These are phyloP conservation scores for Rutstroemia sp. DNA, from an alignment of 2,329 filamentous ascomycete species.

Conservation along the genomic window DNA sequence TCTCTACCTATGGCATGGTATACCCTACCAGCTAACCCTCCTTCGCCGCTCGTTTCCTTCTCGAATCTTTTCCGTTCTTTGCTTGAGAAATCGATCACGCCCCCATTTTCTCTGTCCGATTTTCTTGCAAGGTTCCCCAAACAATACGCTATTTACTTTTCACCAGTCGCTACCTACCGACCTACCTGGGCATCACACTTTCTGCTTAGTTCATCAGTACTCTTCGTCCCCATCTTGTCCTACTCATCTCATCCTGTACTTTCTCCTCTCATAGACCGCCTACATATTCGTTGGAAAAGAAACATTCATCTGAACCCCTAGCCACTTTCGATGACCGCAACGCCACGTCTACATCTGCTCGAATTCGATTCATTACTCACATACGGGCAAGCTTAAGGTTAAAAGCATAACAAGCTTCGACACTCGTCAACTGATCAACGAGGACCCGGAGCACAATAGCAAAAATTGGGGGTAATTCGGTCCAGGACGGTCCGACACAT, in stretches of 20 bases:
- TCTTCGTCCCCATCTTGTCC: neutral
- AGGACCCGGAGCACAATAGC: neutral
- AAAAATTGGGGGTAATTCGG: neutral
- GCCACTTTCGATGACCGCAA: neutral
- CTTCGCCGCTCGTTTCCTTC: slow-evolving; percentile 1
- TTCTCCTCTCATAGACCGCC: too few species aligned
- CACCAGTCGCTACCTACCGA: neutral
- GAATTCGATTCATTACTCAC: neutral
- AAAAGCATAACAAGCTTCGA: neutral
- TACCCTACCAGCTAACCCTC: neutral
- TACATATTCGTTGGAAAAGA: neutral
- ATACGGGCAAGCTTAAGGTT: neutral
- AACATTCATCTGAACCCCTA: neutral
- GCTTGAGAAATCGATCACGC: neutral
- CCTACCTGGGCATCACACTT: too few species aligned
- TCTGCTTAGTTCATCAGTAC: neutral
- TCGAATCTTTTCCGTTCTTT: slow-evolving; percentile 1
- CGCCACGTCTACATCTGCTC: neutral
- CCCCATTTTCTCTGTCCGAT: slow-evolving; percentile 1
- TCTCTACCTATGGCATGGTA: neutral
- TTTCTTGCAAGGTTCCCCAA: neutral
- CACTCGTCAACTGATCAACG: neutral
- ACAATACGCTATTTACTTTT: neutral
- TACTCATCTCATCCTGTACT: neutral
- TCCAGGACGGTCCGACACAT: neutral